Percentiles rank a stretch among this genome's conserved stretches.
Evolutionary conservation across 2,329 filamentous ascomycete species (phyloP).

Genomic region (Xylaria sp.): DNA sequence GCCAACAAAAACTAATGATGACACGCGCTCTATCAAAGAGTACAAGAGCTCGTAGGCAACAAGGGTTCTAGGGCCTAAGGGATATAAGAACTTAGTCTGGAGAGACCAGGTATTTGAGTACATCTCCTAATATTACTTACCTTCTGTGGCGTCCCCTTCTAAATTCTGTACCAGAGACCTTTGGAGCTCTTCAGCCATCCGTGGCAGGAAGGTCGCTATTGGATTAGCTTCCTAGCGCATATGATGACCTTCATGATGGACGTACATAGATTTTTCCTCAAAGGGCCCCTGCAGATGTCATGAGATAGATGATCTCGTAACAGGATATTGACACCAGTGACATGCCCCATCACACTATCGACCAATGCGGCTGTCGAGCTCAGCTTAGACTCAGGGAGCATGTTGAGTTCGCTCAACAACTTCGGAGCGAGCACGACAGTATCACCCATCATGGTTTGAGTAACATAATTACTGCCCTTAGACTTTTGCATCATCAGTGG

Average conservation of each 20-base stretch:
- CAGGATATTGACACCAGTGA: conserved; percentile 10
- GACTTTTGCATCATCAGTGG: not conserved
- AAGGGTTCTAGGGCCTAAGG: not conserved
- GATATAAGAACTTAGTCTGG: not conserved
- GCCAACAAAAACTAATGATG: conserved; percentile 15
- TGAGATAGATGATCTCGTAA: conserved; percentile 10
- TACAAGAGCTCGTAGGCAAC: conserved; percentile 9
- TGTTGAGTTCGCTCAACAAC: conserved; percentile 10
- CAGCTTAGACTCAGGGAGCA: conserved; percentile 19
- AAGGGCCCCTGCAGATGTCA: conserved; percentile 14
- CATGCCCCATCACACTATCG: conserved; percentile 16
- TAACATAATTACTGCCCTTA: conserved; percentile 11
- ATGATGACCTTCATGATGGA: not conserved
- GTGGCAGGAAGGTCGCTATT: no score
- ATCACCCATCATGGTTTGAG: conserved; percentile 20
- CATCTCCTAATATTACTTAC: no score
- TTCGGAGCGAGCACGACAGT: conserved; percentile 8
- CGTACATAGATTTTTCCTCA: conserved; percentile 11
- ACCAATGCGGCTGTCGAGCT: conserved; percentile 14
- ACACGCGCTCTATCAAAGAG: conserved; percentile 5
- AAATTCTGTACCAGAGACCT: no score
- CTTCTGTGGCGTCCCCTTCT: no score
- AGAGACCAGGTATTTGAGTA: no score
- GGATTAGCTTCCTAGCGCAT: not conserved
- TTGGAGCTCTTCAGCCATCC: no score